Conservation (phyloP, 139 green algal genomes). For the Raphidocelis subcapitata region DNA sequence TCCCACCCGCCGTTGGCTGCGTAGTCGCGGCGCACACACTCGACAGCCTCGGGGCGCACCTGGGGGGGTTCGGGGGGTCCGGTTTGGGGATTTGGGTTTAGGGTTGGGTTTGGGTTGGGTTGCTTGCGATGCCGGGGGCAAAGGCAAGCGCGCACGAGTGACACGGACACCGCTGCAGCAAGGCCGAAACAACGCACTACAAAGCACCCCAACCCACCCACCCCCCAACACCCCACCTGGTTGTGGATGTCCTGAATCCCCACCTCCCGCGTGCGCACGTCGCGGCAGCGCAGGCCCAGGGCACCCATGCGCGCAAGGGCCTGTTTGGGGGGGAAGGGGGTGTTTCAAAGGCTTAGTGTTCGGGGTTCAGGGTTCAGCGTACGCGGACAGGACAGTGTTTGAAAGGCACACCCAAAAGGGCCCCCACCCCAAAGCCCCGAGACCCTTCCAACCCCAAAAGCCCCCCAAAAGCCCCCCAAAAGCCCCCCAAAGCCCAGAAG, state of each 20-base stretch:
- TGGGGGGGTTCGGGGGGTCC: conserved; percentile 15
- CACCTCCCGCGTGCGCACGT: conserved; percentile 93
- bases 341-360: too few relatives aligned
- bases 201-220: too few relatives aligned
- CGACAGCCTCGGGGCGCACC: conserved; percentile 82
- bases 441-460: too few relatives aligned
- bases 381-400: too few relatives aligned
- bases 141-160: neutral
- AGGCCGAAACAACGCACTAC: too few relatives aligned
- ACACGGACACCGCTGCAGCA: neutral
- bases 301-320: too few relatives aligned
- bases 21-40: conserved; percentile 96
- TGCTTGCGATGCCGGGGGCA: neutral
- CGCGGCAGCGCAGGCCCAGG: conserved; percentile 71
- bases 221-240: conserved; percentile 36
- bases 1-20: conserved; percentile 95
- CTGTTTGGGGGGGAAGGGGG: too few relatives aligned
- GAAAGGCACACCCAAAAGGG: too few relatives aligned
- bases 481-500: too few relatives aligned
- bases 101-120: neutral
- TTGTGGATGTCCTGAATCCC: conserved; percentile 98
- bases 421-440: too few relatives aligned
- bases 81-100: neutral
- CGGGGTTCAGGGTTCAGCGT: too few relatives aligned
- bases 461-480: too few relatives aligned